Base-by-base conservation (phyloP, 2,329 filamentous ascomycete species). In the Phoma sp. region DNA sequence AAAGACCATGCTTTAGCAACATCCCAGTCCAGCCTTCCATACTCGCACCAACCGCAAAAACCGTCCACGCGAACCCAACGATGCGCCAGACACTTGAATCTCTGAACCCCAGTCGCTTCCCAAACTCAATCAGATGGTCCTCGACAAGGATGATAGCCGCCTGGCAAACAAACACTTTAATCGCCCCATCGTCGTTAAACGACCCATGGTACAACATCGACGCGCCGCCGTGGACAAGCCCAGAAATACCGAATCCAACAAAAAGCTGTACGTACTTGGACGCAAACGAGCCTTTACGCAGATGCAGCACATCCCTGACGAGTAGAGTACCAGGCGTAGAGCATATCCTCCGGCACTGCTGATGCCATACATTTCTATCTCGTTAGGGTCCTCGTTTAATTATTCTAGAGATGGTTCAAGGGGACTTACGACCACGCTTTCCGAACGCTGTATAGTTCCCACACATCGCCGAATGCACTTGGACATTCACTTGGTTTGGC, bases 181-280 rank as follows among this genome's bases (percentile, higher is more conserved):
- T 42, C 2, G 62, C 53, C 0, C 37, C 56, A 33, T 66, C 60
- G 12, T 66, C 66, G 2, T 61, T 34, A 7, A 56, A 53, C 5
- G 52, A 57, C 1, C 42, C 26, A 48, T 59, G 43, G 4, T 42
- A 47, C 7, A 67, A 42, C 55, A 69, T 65, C 4, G 66, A 52
- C 2, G 47, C 66, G 0, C 26, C 56, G 0, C 30, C 59, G 37
- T 73, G 69, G 1, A 67, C 53, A 7, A 61, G 14, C 0, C 38
- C 65, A 3, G 63, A 68, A 5, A 67, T 26, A 2, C 52, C 49
- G 42, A 73, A 73, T 1, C 52, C 59, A 0, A 56, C 32, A 32
- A 69, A 70, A 4, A 72, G 62, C 53, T 72, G 69, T 1, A 69
- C 17, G 33, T 72, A 72, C 29, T 64, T 70, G 1, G 67, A 72